A percentile compares a stretch with the other conserved stretches of the same genome.
Conservation (phyloP, 1,139 yeast species). For the Yamadazyma conglobata region DNA sequence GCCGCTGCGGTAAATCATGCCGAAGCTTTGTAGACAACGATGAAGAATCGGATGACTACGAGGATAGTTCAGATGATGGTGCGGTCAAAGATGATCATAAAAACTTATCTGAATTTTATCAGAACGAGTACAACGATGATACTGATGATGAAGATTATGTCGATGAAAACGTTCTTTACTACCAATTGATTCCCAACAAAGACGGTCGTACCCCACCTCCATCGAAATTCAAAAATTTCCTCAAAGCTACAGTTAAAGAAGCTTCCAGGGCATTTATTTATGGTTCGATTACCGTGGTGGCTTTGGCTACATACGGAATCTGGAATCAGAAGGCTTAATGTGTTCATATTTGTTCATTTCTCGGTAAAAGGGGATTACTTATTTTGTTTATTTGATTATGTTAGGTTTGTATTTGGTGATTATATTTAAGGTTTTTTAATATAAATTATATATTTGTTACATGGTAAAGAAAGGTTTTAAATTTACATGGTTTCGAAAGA, state of each 20-base stretch:
- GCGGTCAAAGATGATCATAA: neutral
- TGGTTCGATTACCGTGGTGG: slow-evolving; percentile 32
- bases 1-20: neutral
- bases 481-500: too few species aligned
- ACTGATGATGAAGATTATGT: slow-evolving; percentile 8
- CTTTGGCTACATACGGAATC: slow-evolving; percentile 38
- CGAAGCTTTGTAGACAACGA: slow-evolving; percentile 1
- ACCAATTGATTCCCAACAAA: slow-evolving; percentile 5
- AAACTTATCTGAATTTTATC: slow-evolving; percentile 2
- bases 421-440: too few species aligned
- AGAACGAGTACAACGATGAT: slow-evolving; percentile 6
- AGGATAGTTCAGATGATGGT: slow-evolving; percentile 1
- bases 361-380: too few species aligned
- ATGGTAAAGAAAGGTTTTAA: too few species aligned
- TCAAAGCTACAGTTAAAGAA: slow-evolving; percentile 22
- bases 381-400: too few species aligned
- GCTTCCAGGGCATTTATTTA: slow-evolving; percentile 33
- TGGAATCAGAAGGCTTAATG: slow-evolving; percentile 4
- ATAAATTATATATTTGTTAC: too few species aligned
- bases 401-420: too few species aligned
- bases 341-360: too few species aligned
- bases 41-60: slow-evolving; percentile 1
- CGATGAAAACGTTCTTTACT: slow-evolving; percentile 8
- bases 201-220: slow-evolving; percentile 11
- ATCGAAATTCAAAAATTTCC: neutral